phyloP scores from a whole-genome alignment of 495 filamentous ascomycete genomes.

The Trichoderma reesei region DNA sequence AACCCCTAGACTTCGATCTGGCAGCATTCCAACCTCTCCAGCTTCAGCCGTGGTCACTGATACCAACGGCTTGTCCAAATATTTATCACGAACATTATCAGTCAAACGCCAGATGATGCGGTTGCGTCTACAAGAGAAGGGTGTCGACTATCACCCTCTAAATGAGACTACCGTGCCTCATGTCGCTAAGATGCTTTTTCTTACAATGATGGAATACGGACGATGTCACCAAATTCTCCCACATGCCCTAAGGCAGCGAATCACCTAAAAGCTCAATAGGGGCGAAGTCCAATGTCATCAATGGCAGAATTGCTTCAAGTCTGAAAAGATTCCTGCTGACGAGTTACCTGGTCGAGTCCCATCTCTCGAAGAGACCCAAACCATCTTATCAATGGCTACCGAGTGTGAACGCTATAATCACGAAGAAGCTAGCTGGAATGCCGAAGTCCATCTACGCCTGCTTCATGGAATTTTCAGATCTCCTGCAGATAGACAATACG shows the following conservation, averaged over 20 bases:
- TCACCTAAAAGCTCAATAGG: background rate
- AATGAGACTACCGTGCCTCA: background rate
- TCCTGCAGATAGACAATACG: background rate
- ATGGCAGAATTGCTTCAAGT: background rate
- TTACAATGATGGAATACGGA: background rate
- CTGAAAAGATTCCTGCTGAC: background rate
- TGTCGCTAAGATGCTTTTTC: background rate
- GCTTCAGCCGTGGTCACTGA: no score
- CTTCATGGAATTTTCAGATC: background rate
- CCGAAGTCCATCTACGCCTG: background rate
- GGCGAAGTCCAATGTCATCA: background rate
- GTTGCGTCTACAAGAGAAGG: background rate
- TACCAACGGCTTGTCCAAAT: no score
- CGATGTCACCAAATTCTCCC: background rate
- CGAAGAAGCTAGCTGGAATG: background rate
- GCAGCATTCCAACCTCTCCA: no score
- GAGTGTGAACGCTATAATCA: background rate
- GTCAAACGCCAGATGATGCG: conserved; percentile 12
- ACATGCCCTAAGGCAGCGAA: background rate
- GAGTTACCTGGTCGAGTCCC: background rate
- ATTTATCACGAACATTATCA: conserved; percentile 9
- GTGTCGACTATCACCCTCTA: background rate
- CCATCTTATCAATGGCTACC: background rate
- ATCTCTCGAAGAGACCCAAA: background rate
- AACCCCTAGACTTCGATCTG: no score